phyloP scores from a whole-genome alignment of 257 asterid genomes.

The Ocimum tenuiflorum region DNA sequence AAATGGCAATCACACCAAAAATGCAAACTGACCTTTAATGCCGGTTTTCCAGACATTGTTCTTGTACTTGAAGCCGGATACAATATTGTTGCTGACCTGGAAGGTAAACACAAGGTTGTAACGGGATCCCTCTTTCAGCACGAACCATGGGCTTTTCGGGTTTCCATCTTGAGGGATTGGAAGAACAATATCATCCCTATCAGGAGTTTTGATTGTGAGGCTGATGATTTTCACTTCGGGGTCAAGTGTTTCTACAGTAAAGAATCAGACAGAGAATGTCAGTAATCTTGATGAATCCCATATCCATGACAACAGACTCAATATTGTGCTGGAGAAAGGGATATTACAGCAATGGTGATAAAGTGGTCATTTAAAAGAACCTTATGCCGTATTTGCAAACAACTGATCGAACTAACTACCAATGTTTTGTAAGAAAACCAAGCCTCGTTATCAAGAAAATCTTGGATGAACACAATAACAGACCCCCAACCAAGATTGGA shows the following conservation, averaged over 20 bases:
- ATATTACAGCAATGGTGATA: neutral
- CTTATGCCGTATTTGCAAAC: neutral
- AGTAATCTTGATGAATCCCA: neutral
- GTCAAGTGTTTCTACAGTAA: slow-evolving; percentile 52
- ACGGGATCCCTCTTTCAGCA: slow-evolving; percentile 68
- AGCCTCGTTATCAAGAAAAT: neutral
- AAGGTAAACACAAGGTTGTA: slow-evolving; percentile 54
- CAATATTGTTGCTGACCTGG: slow-evolving; percentile 65
- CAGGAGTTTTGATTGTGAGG: slow-evolving; percentile 60
- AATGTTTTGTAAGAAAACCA: neutral
- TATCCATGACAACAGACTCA: neutral
- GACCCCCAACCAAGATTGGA: too few species aligned
- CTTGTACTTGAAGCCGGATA: slow-evolving; percentile 68
- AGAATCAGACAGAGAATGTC: neutral
- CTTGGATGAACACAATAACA: neutral
- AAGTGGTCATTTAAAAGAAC: neutral
- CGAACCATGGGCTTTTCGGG: slow-evolving; percentile 64
- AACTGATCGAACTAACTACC: neutral
- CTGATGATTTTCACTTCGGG: slow-evolving; percentile 73
- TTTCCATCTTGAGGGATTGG: slow-evolving; percentile 61
- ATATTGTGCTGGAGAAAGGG: neutral
- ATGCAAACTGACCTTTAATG: slow-evolving; percentile 47
- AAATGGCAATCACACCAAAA: neutral
- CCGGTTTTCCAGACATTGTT: slow-evolving; percentile 81
- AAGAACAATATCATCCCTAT: slow-evolving; percentile 57